A percentile compares a stretch with the other conserved stretches of the same genome.
Conservation (phyloP, 805 yeast genomes). For the Metschnikowia koreensis region DNA sequence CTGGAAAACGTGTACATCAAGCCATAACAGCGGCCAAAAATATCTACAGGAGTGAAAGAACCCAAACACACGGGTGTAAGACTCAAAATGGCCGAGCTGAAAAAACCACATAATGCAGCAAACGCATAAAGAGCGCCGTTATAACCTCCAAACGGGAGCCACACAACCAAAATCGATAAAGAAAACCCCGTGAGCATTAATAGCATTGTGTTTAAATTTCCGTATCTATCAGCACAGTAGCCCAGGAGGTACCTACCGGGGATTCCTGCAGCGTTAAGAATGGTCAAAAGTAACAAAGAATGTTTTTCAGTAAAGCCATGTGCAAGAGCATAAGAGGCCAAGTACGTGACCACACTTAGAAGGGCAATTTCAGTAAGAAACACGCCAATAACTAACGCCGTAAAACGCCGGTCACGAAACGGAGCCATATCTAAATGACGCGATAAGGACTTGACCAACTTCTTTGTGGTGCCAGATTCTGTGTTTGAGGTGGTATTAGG, state of each 20-base stretch:
- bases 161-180: slow-evolving; percentile 50
- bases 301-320: slow-evolving; percentile 46
- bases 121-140: slow-evolving; percentile 48
- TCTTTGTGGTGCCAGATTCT: neutral
- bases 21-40: slow-evolving; percentile 70
- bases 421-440: slow-evolving; percentile 38
- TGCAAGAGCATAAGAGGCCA: slow-evolving; percentile 55
- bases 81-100: slow-evolving; percentile 59
- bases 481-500: neutral
- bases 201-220: slow-evolving; percentile 57
- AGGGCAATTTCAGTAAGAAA: slow-evolving; percentile 51
- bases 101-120: slow-evolving; percentile 55
- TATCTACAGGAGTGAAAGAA: slow-evolving; percentile 57
- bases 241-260: slow-evolving; percentile 59
- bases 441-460: neutral
- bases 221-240: slow-evolving; percentile 49
- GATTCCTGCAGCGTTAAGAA: slow-evolving; percentile 46
- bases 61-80: slow-evolving; percentile 71
- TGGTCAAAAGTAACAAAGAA: slow-evolving; percentile 45
- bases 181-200: slow-evolving; percentile 46
- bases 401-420: slow-evolving; percentile 37
- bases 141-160: slow-evolving; percentile 63
- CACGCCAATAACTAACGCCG: slow-evolving; percentile 38
- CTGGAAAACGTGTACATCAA: slow-evolving; percentile 62
- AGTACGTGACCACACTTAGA: slow-evolving; percentile 51